These are phyloP conservation scores for Nemania diffusa DNA, from an alignment of 2,329 filamentous ascomycete genomes.

Conservation along the genomic window DNA sequence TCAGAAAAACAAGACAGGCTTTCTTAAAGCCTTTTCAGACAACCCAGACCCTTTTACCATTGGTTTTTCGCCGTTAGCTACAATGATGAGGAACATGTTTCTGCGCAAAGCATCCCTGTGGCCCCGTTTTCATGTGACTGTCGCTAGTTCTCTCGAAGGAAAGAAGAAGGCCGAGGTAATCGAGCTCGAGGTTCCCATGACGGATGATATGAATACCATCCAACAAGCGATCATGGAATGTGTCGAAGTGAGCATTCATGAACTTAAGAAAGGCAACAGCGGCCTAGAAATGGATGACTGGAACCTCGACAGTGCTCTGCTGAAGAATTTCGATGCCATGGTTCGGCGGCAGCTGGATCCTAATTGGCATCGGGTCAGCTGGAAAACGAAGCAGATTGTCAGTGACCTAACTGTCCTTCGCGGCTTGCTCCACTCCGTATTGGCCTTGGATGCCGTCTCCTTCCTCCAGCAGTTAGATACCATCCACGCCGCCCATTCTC, in stretches of 20 bases:
- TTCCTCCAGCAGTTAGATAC: constrained; percentile 95
- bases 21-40: constrained; percentile 96
- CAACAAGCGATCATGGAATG: constrained; percentile 96
- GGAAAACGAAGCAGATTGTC: constrained; percentile 94
- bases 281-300: constrained; percentile 96
- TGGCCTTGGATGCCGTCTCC: constrained; percentile 88
- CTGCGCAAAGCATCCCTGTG: constrained; percentile 88
- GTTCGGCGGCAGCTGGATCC: constrained; percentile 91
- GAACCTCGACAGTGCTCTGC: constrained; percentile 92
- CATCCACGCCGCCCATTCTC: constrained; percentile 89
- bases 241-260: constrained; percentile 92
- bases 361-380: constrained; percentile 96
- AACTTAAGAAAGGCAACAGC: constrained; percentile 89
- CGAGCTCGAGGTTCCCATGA: constrained; percentile 96
- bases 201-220: constrained; percentile 89
- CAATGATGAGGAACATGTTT: constrained; percentile 93
- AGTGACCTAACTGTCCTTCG: constrained; percentile 86
- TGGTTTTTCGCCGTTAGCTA: constrained; percentile 87
- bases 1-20: constrained; percentile 92
- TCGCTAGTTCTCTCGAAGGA: constrained; percentile 89
- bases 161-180: constrained; percentile 96
- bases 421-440: constrained; percentile 80
- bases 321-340: constrained; percentile 90
- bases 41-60: constrained; percentile 89
- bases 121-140: constrained; percentile 91